phyloP scores from a whole-genome alignment of 176 grass and related monocot genomes.

The Oryza glumipatula region DNA sequence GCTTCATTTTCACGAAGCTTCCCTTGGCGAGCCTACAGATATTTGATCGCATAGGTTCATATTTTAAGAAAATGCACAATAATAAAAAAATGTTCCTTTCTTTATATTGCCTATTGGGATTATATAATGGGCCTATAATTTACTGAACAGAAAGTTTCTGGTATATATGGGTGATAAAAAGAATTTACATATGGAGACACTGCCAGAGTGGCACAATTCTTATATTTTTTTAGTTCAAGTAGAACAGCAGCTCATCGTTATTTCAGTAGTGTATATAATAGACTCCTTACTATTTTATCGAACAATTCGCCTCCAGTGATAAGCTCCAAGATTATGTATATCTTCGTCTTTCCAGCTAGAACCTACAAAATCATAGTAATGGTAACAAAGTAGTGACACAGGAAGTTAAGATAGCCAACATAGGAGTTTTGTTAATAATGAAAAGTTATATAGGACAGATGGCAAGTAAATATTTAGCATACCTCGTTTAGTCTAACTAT shows the following conservation, averaged over 20 bases:
- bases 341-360: constrained; percentile 81
- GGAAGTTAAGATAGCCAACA: constrained; percentile 3
- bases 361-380: constrained; percentile 57
- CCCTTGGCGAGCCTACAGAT: constrained; percentile 67
- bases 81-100: not conserved
- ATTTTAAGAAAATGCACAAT: constrained; percentile 3
- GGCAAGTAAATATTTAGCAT: not conserved
- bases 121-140: not conserved
- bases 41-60: not conserved
- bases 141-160: constrained; percentile 18
- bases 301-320: constrained; percentile 90
- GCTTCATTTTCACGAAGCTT: constrained; percentile 76
- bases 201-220: not conserved
- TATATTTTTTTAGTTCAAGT: not conserved
- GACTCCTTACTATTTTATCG: constrained; percentile 86
- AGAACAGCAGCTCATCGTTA: not conserved
- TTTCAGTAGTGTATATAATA: constrained; percentile 4
- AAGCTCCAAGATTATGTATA: constrained; percentile 99
- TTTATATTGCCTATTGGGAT: not conserved
- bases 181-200: not conserved
- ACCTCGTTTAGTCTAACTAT: constrained; percentile 92
- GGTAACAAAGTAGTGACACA: not conserved
- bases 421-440: not conserved
- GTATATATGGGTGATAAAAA: not conserved
- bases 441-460: not conserved